Conservation (phyloP, 495 filamentous ascomycete species). For the Bryoglossum gracile region DNA sequence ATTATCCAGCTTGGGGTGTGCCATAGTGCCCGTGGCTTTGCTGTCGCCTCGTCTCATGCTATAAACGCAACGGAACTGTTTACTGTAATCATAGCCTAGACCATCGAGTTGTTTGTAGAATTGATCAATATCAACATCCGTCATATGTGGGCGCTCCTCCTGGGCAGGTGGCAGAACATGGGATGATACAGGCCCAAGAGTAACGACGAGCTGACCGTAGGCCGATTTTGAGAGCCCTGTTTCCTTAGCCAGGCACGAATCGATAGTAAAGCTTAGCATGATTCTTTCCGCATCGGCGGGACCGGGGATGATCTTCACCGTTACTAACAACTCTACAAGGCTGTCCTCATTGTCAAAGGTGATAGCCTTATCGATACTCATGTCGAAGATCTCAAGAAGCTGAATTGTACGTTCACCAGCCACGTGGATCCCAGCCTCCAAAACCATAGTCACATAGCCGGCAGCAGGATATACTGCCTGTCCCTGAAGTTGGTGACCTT, state of each 20-base stretch:
- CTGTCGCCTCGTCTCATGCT: no score
- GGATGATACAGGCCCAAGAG: neutral
- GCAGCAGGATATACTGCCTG: slow-evolving; percentile 52
- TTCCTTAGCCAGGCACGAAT: neutral
- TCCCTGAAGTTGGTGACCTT: slow-evolving; percentile 44
- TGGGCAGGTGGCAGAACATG: slow-evolving; percentile 2
- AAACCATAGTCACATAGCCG: slow-evolving; percentile 48
- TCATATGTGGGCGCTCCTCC: neutral
- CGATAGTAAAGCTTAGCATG: neutral
- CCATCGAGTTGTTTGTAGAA: slow-evolving; percentile 29
- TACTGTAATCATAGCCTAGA: slow-evolving; percentile 30
- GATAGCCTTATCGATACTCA: slow-evolving; percentile 19
- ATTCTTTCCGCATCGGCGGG: slow-evolving; percentile 1
- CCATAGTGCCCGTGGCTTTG: neutral
- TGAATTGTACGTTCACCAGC: neutral
- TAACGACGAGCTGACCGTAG: neutral
- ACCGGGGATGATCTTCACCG: slow-evolving; percentile 1
- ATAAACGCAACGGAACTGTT: slow-evolving; percentile 16
- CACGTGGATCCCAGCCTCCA: slow-evolving; percentile 32
- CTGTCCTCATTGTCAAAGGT: slow-evolving; percentile 27
- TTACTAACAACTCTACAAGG: slow-evolving; percentile 12
- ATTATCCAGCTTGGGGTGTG: neutral
- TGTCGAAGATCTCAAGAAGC: slow-evolving; percentile 15
- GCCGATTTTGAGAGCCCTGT: neutral
- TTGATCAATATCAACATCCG: slow-evolving; percentile 17